These are phyloP conservation scores for Phalaenopsis equestris DNA, from an alignment of 106 monocot species.

Conservation along the genomic window DNA sequence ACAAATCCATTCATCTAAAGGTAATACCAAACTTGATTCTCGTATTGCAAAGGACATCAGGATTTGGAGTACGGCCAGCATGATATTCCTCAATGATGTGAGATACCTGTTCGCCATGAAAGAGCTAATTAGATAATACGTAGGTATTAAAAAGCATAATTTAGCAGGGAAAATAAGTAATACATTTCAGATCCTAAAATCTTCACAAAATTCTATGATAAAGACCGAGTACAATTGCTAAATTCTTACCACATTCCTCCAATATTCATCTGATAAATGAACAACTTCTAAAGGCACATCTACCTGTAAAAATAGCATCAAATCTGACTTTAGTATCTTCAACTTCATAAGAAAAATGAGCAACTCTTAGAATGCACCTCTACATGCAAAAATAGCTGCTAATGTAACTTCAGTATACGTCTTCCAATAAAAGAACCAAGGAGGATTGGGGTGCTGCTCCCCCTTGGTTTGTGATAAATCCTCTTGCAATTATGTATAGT, in stretches of 20 bases:
- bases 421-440: too few species aligned
- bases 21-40: constrained; percentile 94
- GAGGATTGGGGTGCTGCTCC: too few species aligned
- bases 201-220: not conserved
- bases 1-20: not conserved
- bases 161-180: not conserved
- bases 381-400: too few species aligned
- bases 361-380: not conserved
- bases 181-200: not conserved
- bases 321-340: constrained; percentile 1
- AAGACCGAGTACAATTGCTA: not conserved
- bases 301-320: constrained; percentile 38
- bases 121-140: not conserved
- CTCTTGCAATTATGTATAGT: too few species aligned
- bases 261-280: constrained; percentile 92
- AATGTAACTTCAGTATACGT: not conserved
- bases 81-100: constrained; percentile 87
- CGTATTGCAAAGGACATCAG: constrained; percentile 97
- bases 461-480: too few species aligned
- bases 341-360: not conserved
- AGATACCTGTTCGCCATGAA: constrained; percentile 47
- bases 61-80: constrained; percentile 93
- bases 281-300: constrained; percentile 79
- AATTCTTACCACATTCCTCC: constrained; percentile 81
- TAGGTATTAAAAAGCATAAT: not conserved